A percentile compares a stretch with the other conserved stretches of the same genome.
Conservation (phyloP, 2,329 filamentous ascomycete species). For the Verticillium longisporum region DNA sequence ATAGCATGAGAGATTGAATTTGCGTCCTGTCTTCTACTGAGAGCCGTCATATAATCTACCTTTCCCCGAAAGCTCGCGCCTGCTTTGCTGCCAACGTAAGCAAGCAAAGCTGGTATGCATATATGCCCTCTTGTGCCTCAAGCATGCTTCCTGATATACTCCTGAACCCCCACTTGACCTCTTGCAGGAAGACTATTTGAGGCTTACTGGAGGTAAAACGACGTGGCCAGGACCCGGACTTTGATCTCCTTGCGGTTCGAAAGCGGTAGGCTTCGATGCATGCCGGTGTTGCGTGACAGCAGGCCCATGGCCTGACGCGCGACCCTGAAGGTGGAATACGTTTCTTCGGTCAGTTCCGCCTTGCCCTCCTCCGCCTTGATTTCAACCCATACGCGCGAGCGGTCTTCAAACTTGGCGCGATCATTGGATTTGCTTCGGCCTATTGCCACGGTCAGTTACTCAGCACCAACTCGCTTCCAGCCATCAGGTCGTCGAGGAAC, state of each 20-base stretch:
- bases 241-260: background rate
- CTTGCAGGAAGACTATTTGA: too few species aligned
- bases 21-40: too few species aligned
- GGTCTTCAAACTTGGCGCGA: background rate
- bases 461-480: too few species aligned
- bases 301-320: background rate
- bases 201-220: background rate
- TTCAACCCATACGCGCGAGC: background rate
- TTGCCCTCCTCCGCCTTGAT: background rate
- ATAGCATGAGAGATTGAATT: too few species aligned
- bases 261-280: background rate
- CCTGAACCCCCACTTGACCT: too few species aligned
- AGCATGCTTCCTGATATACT: too few species aligned
- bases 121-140: too few species aligned
- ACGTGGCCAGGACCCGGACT: slow-evolving; percentile 1
- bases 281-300: background rate
- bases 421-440: background rate
- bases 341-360: background rate
- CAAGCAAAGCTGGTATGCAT: too few species aligned
- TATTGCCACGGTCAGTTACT: background rate
- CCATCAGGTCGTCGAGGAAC: too few species aligned
- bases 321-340: background rate
- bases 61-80: too few species aligned
- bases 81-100: too few species aligned
- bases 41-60: too few species aligned